These are phyloP conservation scores for Penicillium sp. DNA, from an alignment of 2,329 filamentous ascomycete genomes.

Conservation along the genomic window DNA sequence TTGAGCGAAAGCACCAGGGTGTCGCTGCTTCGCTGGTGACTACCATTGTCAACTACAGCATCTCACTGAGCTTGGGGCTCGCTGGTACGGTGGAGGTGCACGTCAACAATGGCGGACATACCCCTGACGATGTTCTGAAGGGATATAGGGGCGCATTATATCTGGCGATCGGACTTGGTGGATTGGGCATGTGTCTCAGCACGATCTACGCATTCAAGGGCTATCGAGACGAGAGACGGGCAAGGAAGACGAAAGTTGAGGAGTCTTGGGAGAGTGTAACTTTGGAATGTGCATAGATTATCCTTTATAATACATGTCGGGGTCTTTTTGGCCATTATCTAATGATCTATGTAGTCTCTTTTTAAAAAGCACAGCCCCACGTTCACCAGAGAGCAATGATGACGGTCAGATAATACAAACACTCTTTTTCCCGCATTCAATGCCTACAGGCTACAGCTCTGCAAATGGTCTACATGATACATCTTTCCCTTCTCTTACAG, in stretches of 20 bases:
- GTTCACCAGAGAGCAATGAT: too few species aligned
- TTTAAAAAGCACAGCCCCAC: too few species aligned
- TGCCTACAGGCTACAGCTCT: too few species aligned
- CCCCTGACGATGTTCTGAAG: constrained; percentile 29
- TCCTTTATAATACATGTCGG: too few species aligned
- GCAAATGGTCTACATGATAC: too few species aligned
- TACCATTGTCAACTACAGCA: constrained; percentile 66
- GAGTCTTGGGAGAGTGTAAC: background rate
- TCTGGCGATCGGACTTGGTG: constrained; percentile 37
- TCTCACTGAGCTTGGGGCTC: constrained; percentile 62
- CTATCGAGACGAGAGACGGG: constrained; percentile 3
- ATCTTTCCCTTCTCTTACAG: too few species aligned
- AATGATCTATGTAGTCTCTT: too few species aligned
- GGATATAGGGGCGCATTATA: constrained; percentile 45
- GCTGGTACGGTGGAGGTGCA: constrained; percentile 60
- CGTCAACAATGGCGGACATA: constrained; percentile 41
- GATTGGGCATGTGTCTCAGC: constrained; percentile 27
- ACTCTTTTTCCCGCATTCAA: too few species aligned
- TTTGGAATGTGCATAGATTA: too few species aligned
- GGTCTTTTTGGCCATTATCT: too few species aligned
- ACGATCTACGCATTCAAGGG: constrained; percentile 13
- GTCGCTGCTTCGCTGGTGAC: constrained; percentile 57
- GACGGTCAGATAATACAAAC: too few species aligned
- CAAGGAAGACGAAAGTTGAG: background rate
- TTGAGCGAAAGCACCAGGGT: constrained; percentile 48